A percentile compares a stretch with the other conserved stretches of the same genome.
phyloP scores from a whole-genome alignment of 75 land plant species.

The Gnetum montanum region DNA sequence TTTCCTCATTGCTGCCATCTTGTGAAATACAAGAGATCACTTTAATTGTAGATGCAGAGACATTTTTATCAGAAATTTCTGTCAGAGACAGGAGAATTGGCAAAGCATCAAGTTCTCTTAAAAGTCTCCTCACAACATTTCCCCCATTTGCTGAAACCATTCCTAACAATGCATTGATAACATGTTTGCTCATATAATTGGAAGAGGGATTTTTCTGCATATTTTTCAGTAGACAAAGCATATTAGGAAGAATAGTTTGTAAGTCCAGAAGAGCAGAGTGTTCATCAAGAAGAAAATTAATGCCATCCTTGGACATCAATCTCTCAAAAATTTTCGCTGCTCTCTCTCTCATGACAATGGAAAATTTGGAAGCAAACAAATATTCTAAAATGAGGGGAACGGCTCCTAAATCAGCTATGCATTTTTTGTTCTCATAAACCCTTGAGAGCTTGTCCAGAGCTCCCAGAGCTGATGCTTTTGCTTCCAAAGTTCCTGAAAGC shows the following conservation, averaged over 20 bases:
- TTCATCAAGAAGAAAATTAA: slow-evolving; percentile 27
- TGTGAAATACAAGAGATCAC: slow-evolving; percentile 28
- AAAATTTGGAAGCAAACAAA: slow-evolving; percentile 21
- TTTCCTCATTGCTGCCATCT: slow-evolving; percentile 17
- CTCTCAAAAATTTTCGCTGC: slow-evolving; percentile 32
- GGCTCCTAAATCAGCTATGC: slow-evolving; percentile 28
- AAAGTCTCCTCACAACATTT: slow-evolving; percentile 13
- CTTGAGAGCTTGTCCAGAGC: slow-evolving; percentile 29
- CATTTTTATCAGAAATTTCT: slow-evolving; percentile 21
- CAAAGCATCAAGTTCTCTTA: slow-evolving; percentile 21
- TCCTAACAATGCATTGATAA: slow-evolving; percentile 24
- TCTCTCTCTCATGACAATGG: slow-evolving; percentile 15
- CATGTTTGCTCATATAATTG: slow-evolving; percentile 10
- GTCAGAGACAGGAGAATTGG: slow-evolving; percentile 25
- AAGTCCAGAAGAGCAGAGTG: slow-evolving; percentile 20
- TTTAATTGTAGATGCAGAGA: slow-evolving; percentile 21
- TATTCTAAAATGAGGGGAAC: slow-evolving; percentile 32
- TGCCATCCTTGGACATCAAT: slow-evolving; percentile 25
- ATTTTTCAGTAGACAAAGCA: slow-evolving; percentile 23
- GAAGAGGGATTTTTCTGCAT: slow-evolving; percentile 12
- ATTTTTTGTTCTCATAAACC: slow-evolving; percentile 18
- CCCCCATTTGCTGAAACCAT: slow-evolving; percentile 20
- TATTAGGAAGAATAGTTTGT: slow-evolving; percentile 11
- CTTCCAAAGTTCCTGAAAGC: slow-evolving; percentile 28
- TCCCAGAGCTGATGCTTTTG: slow-evolving; percentile 29